Percentiles rank a stretch among this genome's conserved stretches.
Evolutionary conservation across 2,329 filamentous ascomycete genomes (phyloP).

Genomic region (Epichloe hybrida): DNA sequence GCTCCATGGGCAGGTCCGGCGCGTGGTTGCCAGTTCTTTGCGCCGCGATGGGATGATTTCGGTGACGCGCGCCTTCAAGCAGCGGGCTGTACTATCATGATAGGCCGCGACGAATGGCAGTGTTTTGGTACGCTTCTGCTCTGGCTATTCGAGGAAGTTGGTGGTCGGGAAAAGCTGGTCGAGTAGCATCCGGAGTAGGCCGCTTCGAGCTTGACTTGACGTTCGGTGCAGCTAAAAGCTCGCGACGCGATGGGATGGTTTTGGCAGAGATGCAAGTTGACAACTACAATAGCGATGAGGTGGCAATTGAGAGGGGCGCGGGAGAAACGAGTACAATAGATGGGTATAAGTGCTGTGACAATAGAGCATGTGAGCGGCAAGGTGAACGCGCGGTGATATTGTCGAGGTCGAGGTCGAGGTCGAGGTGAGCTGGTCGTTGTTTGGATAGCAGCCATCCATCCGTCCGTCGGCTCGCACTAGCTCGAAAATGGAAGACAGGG

Average conservation of each 20-base stretch:
- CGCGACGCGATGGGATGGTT: background rate
- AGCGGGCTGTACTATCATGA: constrained; percentile 2
- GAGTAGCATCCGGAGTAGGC: background rate
- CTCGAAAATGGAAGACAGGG: background rate
- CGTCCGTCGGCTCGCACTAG: background rate
- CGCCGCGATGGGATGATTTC: background rate
- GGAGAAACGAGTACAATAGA: background rate
- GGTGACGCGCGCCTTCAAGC: constrained; percentile 4
- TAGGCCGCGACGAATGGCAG: background rate
- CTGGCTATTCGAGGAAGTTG: background rate
- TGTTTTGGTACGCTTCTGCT: background rate
- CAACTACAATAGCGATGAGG: background rate
- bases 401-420: background rate
- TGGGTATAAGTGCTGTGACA: background rate
- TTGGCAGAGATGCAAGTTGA: background rate
- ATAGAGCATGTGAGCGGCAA: background rate
- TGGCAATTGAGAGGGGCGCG: background rate
- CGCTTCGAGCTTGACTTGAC: background rate
- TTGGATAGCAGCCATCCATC: background rate
- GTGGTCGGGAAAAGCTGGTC: background rate
- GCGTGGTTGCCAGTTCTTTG: background rate
- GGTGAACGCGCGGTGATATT: background rate
- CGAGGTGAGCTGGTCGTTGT: background rate
- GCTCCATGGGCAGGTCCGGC: constrained; percentile 4
- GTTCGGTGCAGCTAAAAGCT: background rate